phyloP scores from a whole-genome alignment of 805 yeast genomes.

The Saturnispora bothae region DNA sequence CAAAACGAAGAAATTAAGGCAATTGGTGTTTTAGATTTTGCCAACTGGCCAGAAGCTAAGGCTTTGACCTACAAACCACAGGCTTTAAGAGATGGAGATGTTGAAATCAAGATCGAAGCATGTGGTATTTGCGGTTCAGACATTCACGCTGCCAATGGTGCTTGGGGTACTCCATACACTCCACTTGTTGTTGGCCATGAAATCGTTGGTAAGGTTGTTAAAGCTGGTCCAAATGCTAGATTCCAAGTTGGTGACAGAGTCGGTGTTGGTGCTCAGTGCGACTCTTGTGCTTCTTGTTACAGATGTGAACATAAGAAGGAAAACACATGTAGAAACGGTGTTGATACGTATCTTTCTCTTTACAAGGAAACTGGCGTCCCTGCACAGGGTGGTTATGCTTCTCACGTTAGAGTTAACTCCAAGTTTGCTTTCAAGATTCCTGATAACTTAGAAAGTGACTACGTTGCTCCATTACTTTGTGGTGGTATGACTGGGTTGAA shows the following conservation, averaged over 20 bases:
- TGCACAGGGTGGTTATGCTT: constrained; percentile 40
- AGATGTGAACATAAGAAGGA: constrained; percentile 30
- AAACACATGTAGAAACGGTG: constrained; percentile 38
- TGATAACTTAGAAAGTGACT: constrained; percentile 30
- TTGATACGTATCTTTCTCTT: constrained; percentile 40
- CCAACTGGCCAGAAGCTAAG: constrained; percentile 14
- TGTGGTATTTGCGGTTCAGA: constrained; percentile 45
- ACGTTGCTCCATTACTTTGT: constrained; percentile 45
- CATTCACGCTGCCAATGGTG: constrained; percentile 33
- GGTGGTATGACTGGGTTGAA: constrained; percentile 47
- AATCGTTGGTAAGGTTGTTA: constrained; percentile 33
- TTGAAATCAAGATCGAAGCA: constrained; percentile 34
- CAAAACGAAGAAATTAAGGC: constrained; percentile 13
- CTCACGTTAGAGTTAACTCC: constrained; percentile 35
- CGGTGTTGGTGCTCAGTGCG: constrained; percentile 39
- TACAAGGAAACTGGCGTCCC: constrained; percentile 37
- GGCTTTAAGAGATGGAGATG: constrained; percentile 19
- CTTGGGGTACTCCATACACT: constrained; percentile 13
- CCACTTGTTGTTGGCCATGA: constrained; percentile 35
- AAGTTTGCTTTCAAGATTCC: constrained; percentile 40
- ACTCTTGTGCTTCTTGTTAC: constrained; percentile 30
- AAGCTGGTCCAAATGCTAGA: constrained; percentile 26
- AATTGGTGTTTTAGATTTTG: constrained; percentile 14
- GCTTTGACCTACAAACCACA: constrained; percentile 15
- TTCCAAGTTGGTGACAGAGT: constrained; percentile 39